Evolutionary conservation across 2,329 filamentous ascomycete genomes (phyloP), one percentile per base, ranked within the genome.

Genomic region (Penicillium sp.): DNA sequence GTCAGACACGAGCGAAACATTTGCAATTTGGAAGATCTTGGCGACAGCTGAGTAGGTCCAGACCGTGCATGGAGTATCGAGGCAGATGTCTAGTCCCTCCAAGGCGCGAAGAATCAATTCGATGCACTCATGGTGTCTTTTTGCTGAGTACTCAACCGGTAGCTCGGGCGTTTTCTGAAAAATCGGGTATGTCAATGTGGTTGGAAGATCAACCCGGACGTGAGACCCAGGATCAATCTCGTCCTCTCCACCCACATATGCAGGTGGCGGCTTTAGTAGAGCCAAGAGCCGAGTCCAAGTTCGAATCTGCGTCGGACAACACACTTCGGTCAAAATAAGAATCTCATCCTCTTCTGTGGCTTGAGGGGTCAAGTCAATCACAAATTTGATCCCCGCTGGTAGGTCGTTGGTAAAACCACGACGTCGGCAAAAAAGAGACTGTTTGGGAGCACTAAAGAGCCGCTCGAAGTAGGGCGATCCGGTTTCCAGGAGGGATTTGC

Each of bases 1-100:
- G 43, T 80, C 74, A 27, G 62, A 52, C 63, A 74, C 64, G 56
- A 55, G 37, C 2, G 60, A 54, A 46, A 62, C 51, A 5, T 55
- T 53, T 8, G 62, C 60, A 26, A 66, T 61, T 18, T 82, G 78
- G 43, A 85, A 76, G 35, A 81, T 72, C 50, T 79, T 79, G 6
- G 81, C 79, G 7, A 87, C 64, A 3, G 77, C 79, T 32, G 81
- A 78, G n/a, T 86, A 73, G 0, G 83, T 86, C 75, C 81, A 87
- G 34, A 85, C 67, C 11, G 84, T 81, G 9, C 77, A 73, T 0
- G 84, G 84, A 0, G 83, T 86, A 63, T 87, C 78, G 11, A 88
- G 63, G 1, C 73, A 68, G 0, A 82, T 71, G 28, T 75, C 68
- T 3, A 76, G 70, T 2, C 77, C 77, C 52, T 80, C 73, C 36